phyloP scores from a whole-genome alignment of 495 filamentous ascomycete species.

The Aspergillus affinis region DNA sequence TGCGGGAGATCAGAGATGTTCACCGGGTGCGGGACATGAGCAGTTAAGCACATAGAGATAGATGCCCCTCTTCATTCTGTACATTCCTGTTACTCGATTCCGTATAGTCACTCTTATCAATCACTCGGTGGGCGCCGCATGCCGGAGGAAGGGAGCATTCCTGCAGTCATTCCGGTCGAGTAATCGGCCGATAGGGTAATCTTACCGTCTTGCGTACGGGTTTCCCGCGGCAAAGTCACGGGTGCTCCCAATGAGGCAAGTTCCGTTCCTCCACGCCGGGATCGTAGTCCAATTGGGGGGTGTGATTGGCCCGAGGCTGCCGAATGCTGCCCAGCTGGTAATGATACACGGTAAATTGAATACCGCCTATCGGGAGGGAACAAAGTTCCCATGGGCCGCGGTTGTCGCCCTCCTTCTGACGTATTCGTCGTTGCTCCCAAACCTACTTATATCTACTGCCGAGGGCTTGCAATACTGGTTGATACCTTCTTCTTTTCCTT shows the following conservation, averaged over 20 bases:
- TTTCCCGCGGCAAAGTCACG: constrained; percentile 39
- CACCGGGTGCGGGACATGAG: too few species aligned
- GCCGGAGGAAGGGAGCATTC: not conserved
- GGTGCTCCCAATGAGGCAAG: constrained; percentile 11
- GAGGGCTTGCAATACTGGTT: too few species aligned
- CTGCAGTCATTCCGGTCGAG: not conserved
- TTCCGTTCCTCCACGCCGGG: constrained; percentile 19
- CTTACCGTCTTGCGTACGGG: not conserved
- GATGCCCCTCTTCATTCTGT: too few species aligned
- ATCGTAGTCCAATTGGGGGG: not conserved
- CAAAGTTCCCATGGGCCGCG: constrained; percentile 32
- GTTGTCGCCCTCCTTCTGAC: constrained; percentile 35
- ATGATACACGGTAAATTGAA: not conserved
- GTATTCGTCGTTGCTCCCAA: constrained; percentile 19
- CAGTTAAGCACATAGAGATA: too few species aligned
- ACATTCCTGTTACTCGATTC: too few species aligned
- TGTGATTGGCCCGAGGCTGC: constrained; percentile 1
- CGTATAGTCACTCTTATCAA: not conserved
- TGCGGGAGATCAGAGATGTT: too few species aligned
- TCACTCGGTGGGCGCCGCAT: constrained; percentile 1
- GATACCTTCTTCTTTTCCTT: not conserved
- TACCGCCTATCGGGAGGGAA: constrained; percentile 6
- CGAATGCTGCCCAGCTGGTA: constrained; percentile 1
- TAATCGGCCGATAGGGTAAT: constrained; percentile 7
- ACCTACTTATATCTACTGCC: constrained; percentile 4